Percentiles rank a stretch among this genome's conserved stretches.
Evolutionary conservation across 1,284 basidiomycete species (phyloP).

Genomic region (Ustanciosporium gigantosporum): DNA sequence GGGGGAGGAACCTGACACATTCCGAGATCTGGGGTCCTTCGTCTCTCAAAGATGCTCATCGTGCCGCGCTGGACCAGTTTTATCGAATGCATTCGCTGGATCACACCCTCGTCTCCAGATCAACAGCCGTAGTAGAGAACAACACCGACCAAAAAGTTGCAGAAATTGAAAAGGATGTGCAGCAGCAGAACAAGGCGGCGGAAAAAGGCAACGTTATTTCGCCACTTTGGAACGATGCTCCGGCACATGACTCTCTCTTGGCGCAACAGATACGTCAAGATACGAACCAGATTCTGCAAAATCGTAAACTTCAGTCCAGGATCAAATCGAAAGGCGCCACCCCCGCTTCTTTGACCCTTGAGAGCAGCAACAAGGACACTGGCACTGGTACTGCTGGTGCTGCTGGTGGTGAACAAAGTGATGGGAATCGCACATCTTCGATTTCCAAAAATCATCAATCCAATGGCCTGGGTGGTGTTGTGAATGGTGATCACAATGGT

Average conservation of each 20-base stretch:
- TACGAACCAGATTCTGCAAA: conserved; percentile 8
- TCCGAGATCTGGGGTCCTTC: conserved; percentile 6
- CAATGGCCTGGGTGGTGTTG: too few species aligned
- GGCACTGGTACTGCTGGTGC: background rate
- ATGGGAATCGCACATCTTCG: background rate
- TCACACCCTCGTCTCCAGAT: too few species aligned
- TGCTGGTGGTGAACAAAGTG: too few species aligned
- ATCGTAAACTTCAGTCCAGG: too few species aligned
- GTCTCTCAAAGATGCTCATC: conserved; percentile 1
- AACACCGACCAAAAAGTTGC: too few species aligned
- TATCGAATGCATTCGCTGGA: conserved; percentile 3
- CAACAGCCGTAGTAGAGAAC: too few species aligned
- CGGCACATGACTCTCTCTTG: conserved; percentile 4
- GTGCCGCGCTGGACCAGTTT: conserved; percentile 10
- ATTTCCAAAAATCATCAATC: background rate
- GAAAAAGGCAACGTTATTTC: too few species aligned
- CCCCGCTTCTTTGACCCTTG: background rate
- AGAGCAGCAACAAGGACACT: background rate
- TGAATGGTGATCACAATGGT: too few species aligned
- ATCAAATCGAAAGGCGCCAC: background rate
- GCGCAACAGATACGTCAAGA: conserved; percentile 12
- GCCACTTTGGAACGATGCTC: conserved; percentile 23
- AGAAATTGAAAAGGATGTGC: too few species aligned
- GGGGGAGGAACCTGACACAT: conserved; percentile 14
- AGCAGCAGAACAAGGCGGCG: too few species aligned